These are phyloP conservation scores for Arabidopsis hybrid DNA, from an alignment of 441 rosid species.

Conservation along the genomic window DNA sequence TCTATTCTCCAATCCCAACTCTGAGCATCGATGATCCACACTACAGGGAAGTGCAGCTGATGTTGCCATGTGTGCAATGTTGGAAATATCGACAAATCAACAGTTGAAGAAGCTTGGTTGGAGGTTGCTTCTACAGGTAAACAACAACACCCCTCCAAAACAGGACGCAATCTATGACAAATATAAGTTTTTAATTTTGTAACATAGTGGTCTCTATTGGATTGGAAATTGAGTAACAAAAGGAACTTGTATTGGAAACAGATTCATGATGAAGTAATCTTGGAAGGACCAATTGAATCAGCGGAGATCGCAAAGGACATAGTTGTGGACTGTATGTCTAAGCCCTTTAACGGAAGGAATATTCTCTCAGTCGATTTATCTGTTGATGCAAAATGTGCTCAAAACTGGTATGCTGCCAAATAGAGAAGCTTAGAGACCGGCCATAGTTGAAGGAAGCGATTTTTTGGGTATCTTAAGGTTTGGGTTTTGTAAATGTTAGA, in stretches of 20 bases:
- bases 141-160: slow-evolving; percentile 35
- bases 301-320: slow-evolving; percentile 85
- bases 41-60: slow-evolving; percentile 99
- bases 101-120: slow-evolving; percentile 83
- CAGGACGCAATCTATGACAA: too few relatives aligned
- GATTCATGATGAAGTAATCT: slow-evolving; percentile 98
- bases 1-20: slow-evolving; percentile 26
- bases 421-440: slow-evolving; percentile 34
- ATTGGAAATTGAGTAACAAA: background rate
- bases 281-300: slow-evolving; percentile 95
- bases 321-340: slow-evolving; percentile 89
- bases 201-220: slow-evolving; percentile 16
- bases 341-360: slow-evolving; percentile 79
- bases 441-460: background rate
- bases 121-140: slow-evolving; percentile 92
- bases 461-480: slow-evolving; percentile 29
- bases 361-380: slow-evolving; percentile 80
- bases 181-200: too few relatives aligned
- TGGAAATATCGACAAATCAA: slow-evolving; percentile 72
- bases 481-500: slow-evolving; percentile 32
- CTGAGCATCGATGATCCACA: slow-evolving; percentile 17
- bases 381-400: slow-evolving; percentile 96
- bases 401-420: slow-evolving; percentile 90
- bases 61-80: slow-evolving; percentile 98
- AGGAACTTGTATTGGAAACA: slow-evolving; percentile 43